Conservation (phyloP, 768 basidiomycete genomes). For the Jaapia argillacea region DNA sequence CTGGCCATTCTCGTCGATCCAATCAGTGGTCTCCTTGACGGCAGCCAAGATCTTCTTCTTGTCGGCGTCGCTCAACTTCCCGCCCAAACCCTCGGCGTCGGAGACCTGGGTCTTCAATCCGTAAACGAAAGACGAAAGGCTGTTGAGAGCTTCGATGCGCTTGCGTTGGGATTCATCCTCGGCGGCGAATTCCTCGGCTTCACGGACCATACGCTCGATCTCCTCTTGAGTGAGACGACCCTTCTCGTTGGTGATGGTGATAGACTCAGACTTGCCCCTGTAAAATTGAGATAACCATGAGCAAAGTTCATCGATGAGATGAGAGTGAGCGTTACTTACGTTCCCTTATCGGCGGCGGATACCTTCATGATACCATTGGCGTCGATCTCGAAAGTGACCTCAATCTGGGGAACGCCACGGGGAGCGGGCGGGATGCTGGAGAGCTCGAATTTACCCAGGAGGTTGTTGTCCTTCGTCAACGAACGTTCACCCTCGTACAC, state of each 20-base stretch:
- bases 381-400: slow-evolving; percentile 39
- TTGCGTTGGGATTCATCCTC: slow-evolving; percentile 75
- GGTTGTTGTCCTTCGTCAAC: slow-evolving; percentile 37
- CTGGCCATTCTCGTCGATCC: slow-evolving; percentile 81
- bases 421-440: slow-evolving; percentile 34
- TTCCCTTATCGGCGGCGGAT: slow-evolving; percentile 29
- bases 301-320: background rate
- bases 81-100: slow-evolving; percentile 86
- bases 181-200: slow-evolving; percentile 58
- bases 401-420: slow-evolving; percentile 21
- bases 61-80: slow-evolving; percentile 73
- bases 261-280: slow-evolving; percentile 25
- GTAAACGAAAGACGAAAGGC: slow-evolving; percentile 73
- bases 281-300: background rate
- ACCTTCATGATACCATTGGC: slow-evolving; percentile 38
- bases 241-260: slow-evolving; percentile 34
- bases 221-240: slow-evolving; percentile 31
- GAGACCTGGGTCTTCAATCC: slow-evolving; percentile 80
- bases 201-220: slow-evolving; percentile 30
- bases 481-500: slow-evolving; percentile 31
- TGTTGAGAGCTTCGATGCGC: slow-evolving; percentile 80
- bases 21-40: slow-evolving; percentile 84
- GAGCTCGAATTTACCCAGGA: slow-evolving; percentile 38
- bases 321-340: slow-evolving; percentile 7
- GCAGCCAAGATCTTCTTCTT: slow-evolving; percentile 74